A percentile compares a stretch with the other conserved stretches of the same genome.
These are phyloP conservation scores for Phytopythium kandeliae DNA, from an alignment of 352 stramenopile genomes.

Conservation along the genomic window DNA sequence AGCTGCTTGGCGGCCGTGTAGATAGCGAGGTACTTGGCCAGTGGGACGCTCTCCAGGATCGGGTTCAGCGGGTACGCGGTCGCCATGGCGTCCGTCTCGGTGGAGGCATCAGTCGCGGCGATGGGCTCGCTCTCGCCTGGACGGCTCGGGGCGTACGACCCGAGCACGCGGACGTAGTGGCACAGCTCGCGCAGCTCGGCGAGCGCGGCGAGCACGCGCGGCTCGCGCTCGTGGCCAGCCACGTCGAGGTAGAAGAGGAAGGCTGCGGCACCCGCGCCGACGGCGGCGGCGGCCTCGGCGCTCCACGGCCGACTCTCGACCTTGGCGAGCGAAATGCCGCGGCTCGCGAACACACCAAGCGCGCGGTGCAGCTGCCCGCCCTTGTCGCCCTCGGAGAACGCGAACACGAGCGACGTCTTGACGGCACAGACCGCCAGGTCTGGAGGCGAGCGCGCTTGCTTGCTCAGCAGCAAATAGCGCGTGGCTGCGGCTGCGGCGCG, in stretches of 20 bases:
- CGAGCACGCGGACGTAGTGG: slow-evolving; percentile 80
- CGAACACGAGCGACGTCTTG: slow-evolving; percentile 73
- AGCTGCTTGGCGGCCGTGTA: slow-evolving; percentile 94
- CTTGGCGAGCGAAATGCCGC: slow-evolving; percentile 61
- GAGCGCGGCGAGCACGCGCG: slow-evolving; percentile 64
- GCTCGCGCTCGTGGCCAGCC: slow-evolving; percentile 51
- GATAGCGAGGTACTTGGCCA: slow-evolving; percentile 92
- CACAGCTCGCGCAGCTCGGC: slow-evolving; percentile 67
- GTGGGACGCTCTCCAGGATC: slow-evolving; percentile 75
- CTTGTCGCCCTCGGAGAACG: slow-evolving; percentile 56
- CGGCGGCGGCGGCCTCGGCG: slow-evolving; percentile 5
- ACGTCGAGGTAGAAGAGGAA: slow-evolving; percentile 79
- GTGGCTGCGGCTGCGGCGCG: slow-evolving; percentile 20
- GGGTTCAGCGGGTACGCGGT: slow-evolving; percentile 65
- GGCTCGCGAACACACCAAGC: slow-evolving; percentile 54
- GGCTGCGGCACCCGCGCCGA: slow-evolving; percentile 25
- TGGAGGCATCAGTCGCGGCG: neutral
- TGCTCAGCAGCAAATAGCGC: slow-evolving; percentile 55
- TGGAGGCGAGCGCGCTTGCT: neutral
- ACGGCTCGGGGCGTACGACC: slow-evolving; percentile 62
- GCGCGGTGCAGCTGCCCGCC: slow-evolving; percentile 56
- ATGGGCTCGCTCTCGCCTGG: slow-evolving; percentile 6
- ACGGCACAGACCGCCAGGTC: neutral
- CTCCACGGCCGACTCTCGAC: slow-evolving; percentile 64
- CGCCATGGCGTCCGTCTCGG: slow-evolving; percentile 29